phyloP scores from a whole-genome alignment of 2,329 filamentous ascomycete genomes.

The Colletotrichum navitas region DNA sequence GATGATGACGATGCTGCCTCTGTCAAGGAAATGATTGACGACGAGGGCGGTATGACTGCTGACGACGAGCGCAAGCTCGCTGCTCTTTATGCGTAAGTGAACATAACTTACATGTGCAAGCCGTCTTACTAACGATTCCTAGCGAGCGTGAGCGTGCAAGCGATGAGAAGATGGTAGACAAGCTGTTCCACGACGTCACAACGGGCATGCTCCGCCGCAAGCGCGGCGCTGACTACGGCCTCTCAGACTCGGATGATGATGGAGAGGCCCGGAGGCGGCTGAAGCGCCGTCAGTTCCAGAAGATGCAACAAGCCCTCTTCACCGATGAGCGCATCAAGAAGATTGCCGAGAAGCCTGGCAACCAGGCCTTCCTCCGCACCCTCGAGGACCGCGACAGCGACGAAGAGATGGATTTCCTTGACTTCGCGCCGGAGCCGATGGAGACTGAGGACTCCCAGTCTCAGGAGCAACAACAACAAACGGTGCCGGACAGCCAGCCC shows the following conservation, averaged over 20 bases:
- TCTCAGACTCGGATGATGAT: slow-evolving; percentile 92
- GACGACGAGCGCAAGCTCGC: slow-evolving; percentile 85
- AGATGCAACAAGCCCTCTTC: slow-evolving; percentile 90
- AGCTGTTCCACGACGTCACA: slow-evolving; percentile 92
- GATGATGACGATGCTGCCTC: slow-evolving; percentile 79
- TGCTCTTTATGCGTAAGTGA: slow-evolving; percentile 88
- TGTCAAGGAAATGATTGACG: slow-evolving; percentile 90
- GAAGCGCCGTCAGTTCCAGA: slow-evolving; percentile 89
- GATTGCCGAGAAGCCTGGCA: slow-evolving; percentile 89
- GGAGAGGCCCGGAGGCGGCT: slow-evolving; percentile 81
- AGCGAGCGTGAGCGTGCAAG: slow-evolving; percentile 83
- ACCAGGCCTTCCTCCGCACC: slow-evolving; percentile 88
- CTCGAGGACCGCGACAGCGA: slow-evolving; percentile 86
- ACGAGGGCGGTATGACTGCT: slow-evolving; percentile 77
- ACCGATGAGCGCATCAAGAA: slow-evolving; percentile 91
- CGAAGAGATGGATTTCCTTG: slow-evolving; percentile 82
- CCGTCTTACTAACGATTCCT: slow-evolving; percentile 32
- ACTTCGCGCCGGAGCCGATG: slow-evolving; percentile 53
- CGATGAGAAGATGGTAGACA: slow-evolving; percentile 90
- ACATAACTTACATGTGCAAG: background rate
- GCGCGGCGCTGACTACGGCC: slow-evolving; percentile 82
- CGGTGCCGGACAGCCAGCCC: slow-evolving; percentile 67
- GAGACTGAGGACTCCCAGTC: slow-evolving; percentile 53
- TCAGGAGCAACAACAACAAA: slow-evolving; percentile 49
- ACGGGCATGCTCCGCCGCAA: slow-evolving; percentile 89